Evolutionary conservation across 768 basidiomycete species (phyloP), one percentile per base, ranked within the genome.

Genomic region (Tricholoma sp.): DNA sequence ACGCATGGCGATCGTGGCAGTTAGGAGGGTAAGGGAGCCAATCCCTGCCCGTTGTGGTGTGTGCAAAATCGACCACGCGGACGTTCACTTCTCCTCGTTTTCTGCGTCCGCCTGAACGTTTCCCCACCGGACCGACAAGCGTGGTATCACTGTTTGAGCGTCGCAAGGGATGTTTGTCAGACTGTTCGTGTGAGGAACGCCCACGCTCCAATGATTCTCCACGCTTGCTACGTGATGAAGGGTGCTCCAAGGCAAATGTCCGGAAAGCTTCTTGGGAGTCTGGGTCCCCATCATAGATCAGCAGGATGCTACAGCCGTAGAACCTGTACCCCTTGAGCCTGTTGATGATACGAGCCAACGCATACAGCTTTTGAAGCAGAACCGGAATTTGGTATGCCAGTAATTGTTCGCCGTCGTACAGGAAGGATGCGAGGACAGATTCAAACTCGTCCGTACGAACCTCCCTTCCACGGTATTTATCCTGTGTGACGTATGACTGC

Each of bases 11-110:
- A 56, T 74, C 76, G 34, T 74, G 68, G 18, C 76, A 70, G 3
- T 79, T 72, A 1, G 86, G 81, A 42, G 52, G 52, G 66, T 81
- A 80, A 10, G 86, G 80, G 42, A 90, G 71, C 83, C 92, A 98
- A 70, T 99, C 97, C 20, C 80, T 80, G 11, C 97, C 97, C 1
- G 95, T 98, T 8, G 94, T 98, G 52, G 97, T 98, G 67, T 98
- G 96, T 11, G 96, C 97, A 73, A 99, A 99, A 72, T 99, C 97
- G 54, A 99, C 97, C 52, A 99, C 85, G 34, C 95, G 92, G 59
- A 99, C 90, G 66, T 91, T 93, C 57, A 98, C 83, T 68, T 97
- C 96, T 32, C 97, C 97, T 20, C 91, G 77, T 67, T 86, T 89
- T 56, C 86, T 83, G 53, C 82, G 82, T n/a, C 82, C 81, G 49